Evolutionary conservation across 164 flowering plant species (phyloP).

Genomic region (Cinnamomum micranthum): DNA sequence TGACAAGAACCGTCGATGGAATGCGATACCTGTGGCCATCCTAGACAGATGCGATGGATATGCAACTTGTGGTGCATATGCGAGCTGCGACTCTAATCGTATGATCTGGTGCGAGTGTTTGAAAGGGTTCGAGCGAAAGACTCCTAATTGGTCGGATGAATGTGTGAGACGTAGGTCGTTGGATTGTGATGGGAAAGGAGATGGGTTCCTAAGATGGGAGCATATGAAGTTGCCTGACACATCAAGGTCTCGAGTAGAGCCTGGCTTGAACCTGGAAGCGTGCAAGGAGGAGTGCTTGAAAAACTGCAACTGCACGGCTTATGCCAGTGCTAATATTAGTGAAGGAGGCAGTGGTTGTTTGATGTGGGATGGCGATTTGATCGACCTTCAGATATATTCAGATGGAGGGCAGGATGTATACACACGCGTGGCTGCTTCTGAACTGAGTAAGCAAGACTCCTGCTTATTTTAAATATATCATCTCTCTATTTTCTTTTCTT

Average conservation of each 20-base stretch:
- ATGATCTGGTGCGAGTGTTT: conserved; percentile 25
- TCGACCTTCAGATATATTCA: conserved; percentile 11
- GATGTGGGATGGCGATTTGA: conserved; percentile 25
- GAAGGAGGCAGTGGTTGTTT: conserved; percentile 21
- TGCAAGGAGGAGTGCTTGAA: conserved; percentile 15
- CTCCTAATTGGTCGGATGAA: conserved; percentile 17
- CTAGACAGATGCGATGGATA: conserved; percentile 19
- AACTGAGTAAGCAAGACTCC: conserved; percentile 9
- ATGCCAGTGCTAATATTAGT: conserved; percentile 11
- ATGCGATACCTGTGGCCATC: too few species aligned
- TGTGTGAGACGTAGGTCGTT: conserved; percentile 9
- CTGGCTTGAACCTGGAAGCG: conserved; percentile 14
- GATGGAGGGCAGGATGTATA: conserved; percentile 24
- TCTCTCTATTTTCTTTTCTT: too few species aligned
- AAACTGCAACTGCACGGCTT: conserved; percentile 29
- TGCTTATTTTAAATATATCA: too few species aligned
- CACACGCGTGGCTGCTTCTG: conserved; percentile 4
- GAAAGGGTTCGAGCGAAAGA: conserved; percentile 20
- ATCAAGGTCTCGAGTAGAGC: background rate
- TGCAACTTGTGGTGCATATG: conserved; percentile 25
- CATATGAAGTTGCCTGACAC: conserved; percentile 23
- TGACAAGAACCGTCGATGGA: too few species aligned
- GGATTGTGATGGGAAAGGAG: conserved; percentile 14
- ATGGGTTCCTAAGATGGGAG: conserved; percentile 16
- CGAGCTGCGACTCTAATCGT: conserved; percentile 20